phyloP scores from a whole-genome alignment of 768 basidiomycete genomes.

The Lactarius akahatsu region DNA sequence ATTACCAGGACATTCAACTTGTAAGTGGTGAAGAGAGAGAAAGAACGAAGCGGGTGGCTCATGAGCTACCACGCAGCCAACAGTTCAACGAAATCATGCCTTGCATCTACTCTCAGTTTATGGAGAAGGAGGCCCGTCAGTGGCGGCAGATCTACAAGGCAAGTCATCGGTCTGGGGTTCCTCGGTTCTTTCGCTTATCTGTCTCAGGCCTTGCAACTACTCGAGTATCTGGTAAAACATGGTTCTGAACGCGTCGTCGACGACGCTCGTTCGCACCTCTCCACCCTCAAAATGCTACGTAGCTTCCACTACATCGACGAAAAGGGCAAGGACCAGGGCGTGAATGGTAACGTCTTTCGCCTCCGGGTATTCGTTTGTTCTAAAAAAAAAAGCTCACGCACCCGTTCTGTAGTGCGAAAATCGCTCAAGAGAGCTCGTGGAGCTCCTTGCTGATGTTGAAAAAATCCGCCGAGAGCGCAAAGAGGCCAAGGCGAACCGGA shows the following conservation, averaged over 20 bases:
- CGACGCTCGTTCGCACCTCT: constrained; percentile 91
- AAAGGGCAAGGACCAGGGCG: constrained; percentile 96
- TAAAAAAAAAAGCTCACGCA: background rate
- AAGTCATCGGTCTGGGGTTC: constrained; percentile 16
- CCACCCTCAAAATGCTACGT: constrained; percentile 95
- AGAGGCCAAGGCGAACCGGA: constrained; percentile 88
- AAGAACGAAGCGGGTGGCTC: background rate
- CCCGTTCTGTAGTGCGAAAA: constrained; percentile 77
- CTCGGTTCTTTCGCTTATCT: background rate
- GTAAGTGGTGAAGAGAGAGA: constrained; percentile 48
- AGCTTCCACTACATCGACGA: constrained; percentile 99
- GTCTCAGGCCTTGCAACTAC: constrained; percentile 78
- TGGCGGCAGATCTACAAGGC: constrained; percentile 99
- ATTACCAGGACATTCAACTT: constrained; percentile 90
- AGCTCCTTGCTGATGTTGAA: constrained; percentile 88
- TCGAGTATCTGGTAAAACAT: constrained; percentile 96
- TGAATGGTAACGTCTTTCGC: constrained; percentile 72
- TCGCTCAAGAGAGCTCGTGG: constrained; percentile 88
- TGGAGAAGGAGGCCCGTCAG: constrained; percentile 97
- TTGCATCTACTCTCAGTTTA: constrained; percentile 89
- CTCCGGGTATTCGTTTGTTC: background rate
- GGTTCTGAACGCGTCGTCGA: constrained; percentile 98
- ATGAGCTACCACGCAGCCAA: constrained; percentile 53
- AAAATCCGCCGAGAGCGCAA: constrained; percentile 84
- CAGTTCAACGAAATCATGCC: constrained; percentile 99